These are phyloP conservation scores for Amanita fuliginea DNA, from an alignment of 768 basidiomycete species.

Conservation along the genomic window DNA sequence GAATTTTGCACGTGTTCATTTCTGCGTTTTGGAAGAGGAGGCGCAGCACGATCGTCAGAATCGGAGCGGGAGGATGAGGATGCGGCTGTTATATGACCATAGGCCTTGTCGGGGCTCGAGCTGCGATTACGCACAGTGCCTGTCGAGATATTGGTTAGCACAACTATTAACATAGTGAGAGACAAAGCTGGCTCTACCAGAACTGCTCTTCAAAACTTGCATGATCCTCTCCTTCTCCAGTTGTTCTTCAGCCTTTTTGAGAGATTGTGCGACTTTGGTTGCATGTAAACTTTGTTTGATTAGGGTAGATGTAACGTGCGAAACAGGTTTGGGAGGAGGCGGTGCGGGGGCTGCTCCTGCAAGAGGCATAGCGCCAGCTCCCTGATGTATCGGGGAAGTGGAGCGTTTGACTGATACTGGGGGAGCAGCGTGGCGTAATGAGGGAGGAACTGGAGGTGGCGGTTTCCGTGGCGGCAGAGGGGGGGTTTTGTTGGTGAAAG, in stretches of 20 bases:
- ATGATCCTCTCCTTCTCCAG: conserved; percentile 62
- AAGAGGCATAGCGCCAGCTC: background rate
- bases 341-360: conserved; percentile 7
- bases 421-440: conserved; percentile 26
- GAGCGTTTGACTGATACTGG: conserved; percentile 9
- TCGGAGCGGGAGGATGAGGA: conserved; percentile 10
- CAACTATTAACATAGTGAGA: too few species aligned
- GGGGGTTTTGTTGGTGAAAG: conserved; percentile 18
- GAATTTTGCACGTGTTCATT: conserved; percentile 8
- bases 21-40: conserved; percentile 23
- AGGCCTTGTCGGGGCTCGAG: conserved; percentile 3
- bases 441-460: conserved; percentile 20
- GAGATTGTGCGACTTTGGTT: conserved; percentile 55
- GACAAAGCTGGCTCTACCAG: conserved; percentile 20
- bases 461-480: conserved; percentile 46
- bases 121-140: conserved; percentile 18
- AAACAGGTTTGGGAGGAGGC: conserved; percentile 26
- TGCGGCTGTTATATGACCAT: background rate
- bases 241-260: conserved; percentile 59
- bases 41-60: conserved; percentile 13
- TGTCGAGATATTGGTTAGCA: too few species aligned
- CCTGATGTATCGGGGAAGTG: conserved; percentile 12
- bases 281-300: conserved; percentile 70
- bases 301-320: conserved; percentile 49
- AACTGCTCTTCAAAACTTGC: conserved; percentile 58